Percentiles rank a stretch among this genome's conserved stretches.
Evolutionary conservation across 768 basidiomycete genomes (phyloP).

Genomic region (Mrakia hoshinonis): DNA sequence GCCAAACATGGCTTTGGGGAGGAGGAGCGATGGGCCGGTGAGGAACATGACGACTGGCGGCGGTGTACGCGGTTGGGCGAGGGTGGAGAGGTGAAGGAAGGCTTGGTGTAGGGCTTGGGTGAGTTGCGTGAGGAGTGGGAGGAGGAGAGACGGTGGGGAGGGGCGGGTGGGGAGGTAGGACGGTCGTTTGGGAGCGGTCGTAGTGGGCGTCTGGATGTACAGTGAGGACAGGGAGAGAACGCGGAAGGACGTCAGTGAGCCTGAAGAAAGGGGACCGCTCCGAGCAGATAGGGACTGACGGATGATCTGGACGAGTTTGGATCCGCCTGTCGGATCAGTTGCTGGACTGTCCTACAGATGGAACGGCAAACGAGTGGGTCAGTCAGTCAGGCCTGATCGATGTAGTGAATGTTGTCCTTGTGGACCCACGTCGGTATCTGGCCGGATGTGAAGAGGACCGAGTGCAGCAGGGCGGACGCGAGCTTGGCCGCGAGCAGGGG

Average conservation of each 20-base stretch:
- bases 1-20: not conserved
- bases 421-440: constrained; percentile 7
- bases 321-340: not conserved
- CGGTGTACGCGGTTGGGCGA: not conserved
- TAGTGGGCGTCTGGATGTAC: not conserved
- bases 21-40: not conserved
- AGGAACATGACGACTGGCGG: not conserved
- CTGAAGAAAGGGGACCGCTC: no score
- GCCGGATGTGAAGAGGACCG: not conserved
- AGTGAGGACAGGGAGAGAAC: not conserved
- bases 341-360: not conserved
- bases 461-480: not conserved
- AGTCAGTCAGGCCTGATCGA: not conserved
- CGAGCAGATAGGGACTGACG: not conserved
- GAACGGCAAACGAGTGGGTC: not conserved
- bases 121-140: not conserved
- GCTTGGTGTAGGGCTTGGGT: not conserved
- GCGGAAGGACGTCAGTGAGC: not conserved
- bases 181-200: not conserved
- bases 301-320: not conserved
- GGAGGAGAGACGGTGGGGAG: not conserved
- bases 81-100: not conserved
- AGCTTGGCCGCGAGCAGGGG: not conserved
- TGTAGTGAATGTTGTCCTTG: no score
- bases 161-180: constrained; percentile 5